Conservation (phyloP, 2,329 filamentous ascomycete species). For the Colletotrichum orbiculare region DNA sequence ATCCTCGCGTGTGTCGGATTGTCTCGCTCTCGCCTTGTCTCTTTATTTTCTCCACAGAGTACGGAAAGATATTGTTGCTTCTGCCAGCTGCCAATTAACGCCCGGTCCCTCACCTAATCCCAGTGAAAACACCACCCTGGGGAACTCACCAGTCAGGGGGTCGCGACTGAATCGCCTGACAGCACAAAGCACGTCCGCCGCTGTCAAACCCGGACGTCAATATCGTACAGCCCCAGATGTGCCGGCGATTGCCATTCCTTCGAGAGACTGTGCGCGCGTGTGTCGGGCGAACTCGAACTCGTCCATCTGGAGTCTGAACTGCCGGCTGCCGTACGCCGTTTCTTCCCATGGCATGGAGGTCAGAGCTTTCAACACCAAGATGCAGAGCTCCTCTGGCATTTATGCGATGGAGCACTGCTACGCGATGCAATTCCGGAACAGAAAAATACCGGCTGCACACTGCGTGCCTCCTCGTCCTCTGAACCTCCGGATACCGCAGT, state of each 20-base stretch:
- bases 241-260: conserved; percentile 23
- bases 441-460: not conserved
- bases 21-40: conserved; percentile 5
- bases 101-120: conserved; percentile 9
- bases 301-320: conserved; percentile 9
- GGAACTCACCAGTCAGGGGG: conserved; percentile 1
- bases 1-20: conserved; percentile 9
- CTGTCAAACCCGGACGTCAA: conserved; percentile 21
- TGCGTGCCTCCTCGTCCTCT: no score
- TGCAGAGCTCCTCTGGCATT: not conserved
- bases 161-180: conserved; percentile 17
- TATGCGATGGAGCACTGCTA: not conserved
- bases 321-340: conserved; percentile 20
- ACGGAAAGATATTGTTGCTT: conserved; percentile 5
- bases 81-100: conserved; percentile 14
- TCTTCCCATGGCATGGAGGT: conserved; percentile 16
- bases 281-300: not conserved
- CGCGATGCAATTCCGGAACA: not conserved
- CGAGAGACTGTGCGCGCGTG: conserved; percentile 23
- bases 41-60: conserved; percentile 5
- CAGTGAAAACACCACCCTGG: not conserved
- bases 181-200: conserved; percentile 5
- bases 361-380: conserved; percentile 11
- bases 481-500: no score
- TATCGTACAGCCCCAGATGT: conserved; percentile 20